Evolutionary conservation across 2,329 filamentous ascomycete genomes (phyloP).

Genomic region (Fusarium phyllophilum): DNA sequence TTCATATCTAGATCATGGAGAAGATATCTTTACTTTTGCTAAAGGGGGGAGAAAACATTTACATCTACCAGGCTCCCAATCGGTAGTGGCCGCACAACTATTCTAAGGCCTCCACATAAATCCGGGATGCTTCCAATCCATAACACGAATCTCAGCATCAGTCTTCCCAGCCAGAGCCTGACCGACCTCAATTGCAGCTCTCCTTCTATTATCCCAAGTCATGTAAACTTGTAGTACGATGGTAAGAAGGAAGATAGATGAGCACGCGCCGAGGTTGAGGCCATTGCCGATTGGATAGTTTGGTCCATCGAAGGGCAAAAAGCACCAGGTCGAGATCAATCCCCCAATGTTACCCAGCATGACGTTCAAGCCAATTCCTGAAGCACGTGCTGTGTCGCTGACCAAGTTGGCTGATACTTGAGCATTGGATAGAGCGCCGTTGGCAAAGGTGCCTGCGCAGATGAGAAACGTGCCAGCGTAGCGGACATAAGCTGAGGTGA

Average conservation of each 20-base stretch:
- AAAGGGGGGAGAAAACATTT: no score
- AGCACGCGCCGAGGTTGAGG: slow-evolving; percentile 53
- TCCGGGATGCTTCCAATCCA: slow-evolving; percentile 25
- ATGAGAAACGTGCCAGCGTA: slow-evolving; percentile 71
- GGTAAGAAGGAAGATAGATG: slow-evolving; percentile 11
- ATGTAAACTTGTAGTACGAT: background rate
- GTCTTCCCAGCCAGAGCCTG: slow-evolving; percentile 5
- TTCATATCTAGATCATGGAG: fast-evolving
- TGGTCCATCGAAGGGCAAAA: slow-evolving; percentile 70
- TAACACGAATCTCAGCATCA: slow-evolving; percentile 11
- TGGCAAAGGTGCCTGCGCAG: slow-evolving; percentile 23
- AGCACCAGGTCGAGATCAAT: slow-evolving; percentile 71
- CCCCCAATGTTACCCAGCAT: slow-evolving; percentile 63
- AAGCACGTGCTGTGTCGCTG: slow-evolving; percentile 32
- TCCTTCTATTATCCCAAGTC: slow-evolving; percentile 16
- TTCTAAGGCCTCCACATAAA: slow-evolving; percentile 17
- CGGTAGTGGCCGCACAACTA: fast-evolving
- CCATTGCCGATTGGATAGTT: slow-evolving; percentile 74
- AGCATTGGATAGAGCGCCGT: slow-evolving; percentile 56
- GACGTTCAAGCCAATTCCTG: slow-evolving; percentile 35
- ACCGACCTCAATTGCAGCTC: background rate
- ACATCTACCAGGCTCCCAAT: fast-evolving
- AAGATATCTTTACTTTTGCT: no score
- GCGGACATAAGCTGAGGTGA: slow-evolving; percentile 51
- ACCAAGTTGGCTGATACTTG: slow-evolving; percentile 28